phyloP scores from a whole-genome alignment of 164 flowering plant genomes.

The Annona cherimola region DNA sequence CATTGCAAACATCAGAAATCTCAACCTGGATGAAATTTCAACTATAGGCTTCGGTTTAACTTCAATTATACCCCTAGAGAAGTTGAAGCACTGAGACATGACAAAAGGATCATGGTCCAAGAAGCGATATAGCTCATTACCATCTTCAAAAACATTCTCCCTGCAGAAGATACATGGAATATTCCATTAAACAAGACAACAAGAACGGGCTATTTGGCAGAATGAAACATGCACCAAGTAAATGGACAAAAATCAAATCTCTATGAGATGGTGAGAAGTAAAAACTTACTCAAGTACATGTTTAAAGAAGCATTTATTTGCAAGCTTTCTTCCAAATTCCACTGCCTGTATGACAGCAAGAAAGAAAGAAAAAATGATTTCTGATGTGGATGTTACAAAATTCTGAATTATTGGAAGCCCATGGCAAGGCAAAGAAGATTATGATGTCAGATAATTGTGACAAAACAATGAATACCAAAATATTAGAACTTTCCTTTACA shows the following conservation, averaged over 20 bases:
- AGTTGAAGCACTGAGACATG: conserved; percentile 64
- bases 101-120: conserved; percentile 79
- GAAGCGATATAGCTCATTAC: conserved; percentile 74
- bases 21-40: conserved; percentile 70
- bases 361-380: background rate
- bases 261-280: background rate
- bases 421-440: background rate
- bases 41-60: conserved; percentile 59
- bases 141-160: conserved; percentile 80
- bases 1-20: conserved; percentile 59
- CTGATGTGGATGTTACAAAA: background rate
- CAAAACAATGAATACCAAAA: background rate
- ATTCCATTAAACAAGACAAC: background rate
- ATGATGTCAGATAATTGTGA: background rate
- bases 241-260: background rate
- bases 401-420: background rate
- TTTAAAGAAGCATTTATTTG: conserved; percentile 51
- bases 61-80: conserved; percentile 59
- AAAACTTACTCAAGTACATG: conserved; percentile 70
- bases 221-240: background rate
- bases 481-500: background rate
- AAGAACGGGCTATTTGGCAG: conserved; percentile 8
- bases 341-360: conserved; percentile 43
- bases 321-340: conserved; percentile 73
- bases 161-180: conserved; percentile 25